phyloP scores from a whole-genome alignment of 2,329 filamentous ascomycete genomes.

The Tolypocladium tundrense region DNA sequence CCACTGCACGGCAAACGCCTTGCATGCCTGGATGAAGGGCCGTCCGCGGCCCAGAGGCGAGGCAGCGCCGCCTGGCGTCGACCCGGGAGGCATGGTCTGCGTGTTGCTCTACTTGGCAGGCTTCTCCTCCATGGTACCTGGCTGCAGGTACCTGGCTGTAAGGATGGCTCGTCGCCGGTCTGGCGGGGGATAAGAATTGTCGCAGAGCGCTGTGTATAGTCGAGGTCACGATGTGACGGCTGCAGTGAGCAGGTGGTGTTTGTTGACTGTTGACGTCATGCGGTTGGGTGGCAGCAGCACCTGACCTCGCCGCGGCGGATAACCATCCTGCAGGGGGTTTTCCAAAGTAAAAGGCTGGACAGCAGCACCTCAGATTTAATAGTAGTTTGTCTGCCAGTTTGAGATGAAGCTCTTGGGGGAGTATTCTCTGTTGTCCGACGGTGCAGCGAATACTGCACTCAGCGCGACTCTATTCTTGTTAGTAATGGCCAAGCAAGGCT shows the following conservation, averaged over 20 bases:
- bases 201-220: background rate
- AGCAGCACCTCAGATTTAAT: background rate
- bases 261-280: background rate
- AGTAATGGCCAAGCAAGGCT: too few species aligned
- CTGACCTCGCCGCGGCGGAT: background rate
- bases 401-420: too few species aligned
- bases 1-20: slow-evolving; percentile 33
- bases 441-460: too few species aligned
- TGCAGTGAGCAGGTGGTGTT: background rate
- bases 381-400: background rate
- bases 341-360: background rate
- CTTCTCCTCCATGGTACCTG: background rate
- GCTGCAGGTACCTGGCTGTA: too few species aligned
- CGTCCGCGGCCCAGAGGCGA: background rate
- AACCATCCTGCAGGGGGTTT: background rate
- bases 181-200: background rate
- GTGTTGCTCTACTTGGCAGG: background rate
- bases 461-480: too few species aligned
- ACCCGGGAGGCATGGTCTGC: background rate
- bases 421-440: too few species aligned
- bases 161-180: background rate
- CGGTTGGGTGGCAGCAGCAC: background rate
- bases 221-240: background rate
- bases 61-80: background rate
- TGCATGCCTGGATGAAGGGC: slow-evolving; percentile 1